Conservation (phyloP, 2,329 filamentous ascomycete species). For the Aspergillus versicolor region DNA sequence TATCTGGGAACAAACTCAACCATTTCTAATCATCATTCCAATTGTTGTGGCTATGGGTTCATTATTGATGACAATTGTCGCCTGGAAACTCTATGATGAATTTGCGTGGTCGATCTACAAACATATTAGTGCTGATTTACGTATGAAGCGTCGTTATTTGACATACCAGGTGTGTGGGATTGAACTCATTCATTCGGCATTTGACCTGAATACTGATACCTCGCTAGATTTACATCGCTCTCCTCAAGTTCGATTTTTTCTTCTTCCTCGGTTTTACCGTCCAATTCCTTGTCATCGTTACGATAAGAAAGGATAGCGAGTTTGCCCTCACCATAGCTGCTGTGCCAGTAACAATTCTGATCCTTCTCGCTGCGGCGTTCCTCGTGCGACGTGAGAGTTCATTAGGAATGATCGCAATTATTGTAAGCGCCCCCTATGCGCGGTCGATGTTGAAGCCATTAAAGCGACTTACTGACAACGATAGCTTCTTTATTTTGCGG, state of each 20-base stretch:
- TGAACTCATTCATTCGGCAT: background rate
- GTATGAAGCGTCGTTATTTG: slow-evolving; percentile 94
- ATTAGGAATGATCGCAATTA: slow-evolving; percentile 72
- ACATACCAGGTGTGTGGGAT: slow-evolving; percentile 76
- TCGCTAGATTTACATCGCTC: slow-evolving; percentile 85
- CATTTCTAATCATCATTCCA: slow-evolving; percentile 82
- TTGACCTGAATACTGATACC: slow-evolving; percentile 18
- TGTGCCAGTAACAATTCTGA: slow-evolving; percentile 85
- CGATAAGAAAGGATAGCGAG: slow-evolving; percentile 67
- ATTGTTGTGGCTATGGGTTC: slow-evolving; percentile 77
- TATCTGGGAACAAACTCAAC: slow-evolving; percentile 69
- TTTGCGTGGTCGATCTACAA: slow-evolving; percentile 99
- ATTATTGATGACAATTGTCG: slow-evolving; percentile 69
- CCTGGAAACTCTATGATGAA: slow-evolving; percentile 96
- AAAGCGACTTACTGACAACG: slow-evolving; percentile 12
- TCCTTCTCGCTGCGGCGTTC: slow-evolving; percentile 79
- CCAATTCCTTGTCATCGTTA: slow-evolving; percentile 93
- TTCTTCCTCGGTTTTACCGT: slow-evolving; percentile 99
- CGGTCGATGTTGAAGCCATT: background rate
- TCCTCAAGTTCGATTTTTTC: slow-evolving; percentile 99
- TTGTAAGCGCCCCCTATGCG: slow-evolving; percentile 49
- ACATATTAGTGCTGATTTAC: slow-evolving; percentile 94
- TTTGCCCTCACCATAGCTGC: slow-evolving; percentile 84
- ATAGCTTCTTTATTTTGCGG: slow-evolving; percentile 77
- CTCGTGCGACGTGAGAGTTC: slow-evolving; percentile 83